A percentile compares a stretch with the other conserved stretches of the same genome.
Evolutionary conservation across 2,329 filamentous ascomycete species (phyloP).

Genomic region (Podosphaera fusca): DNA sequence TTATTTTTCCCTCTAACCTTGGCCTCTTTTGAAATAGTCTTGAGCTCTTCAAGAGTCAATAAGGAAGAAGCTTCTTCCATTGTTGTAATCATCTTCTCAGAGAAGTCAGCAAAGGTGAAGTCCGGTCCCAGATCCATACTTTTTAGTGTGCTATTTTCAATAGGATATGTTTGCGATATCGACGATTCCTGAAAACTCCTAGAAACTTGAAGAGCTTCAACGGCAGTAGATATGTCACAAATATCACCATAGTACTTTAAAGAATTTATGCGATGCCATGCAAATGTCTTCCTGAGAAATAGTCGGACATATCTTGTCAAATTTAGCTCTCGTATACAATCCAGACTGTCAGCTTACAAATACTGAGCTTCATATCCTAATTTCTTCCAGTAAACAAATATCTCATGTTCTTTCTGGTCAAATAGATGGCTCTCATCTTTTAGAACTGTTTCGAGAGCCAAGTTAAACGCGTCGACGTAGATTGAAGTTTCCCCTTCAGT

Average conservation of each 20-base stretch:
- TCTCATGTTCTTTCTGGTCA: constrained; percentile 47
- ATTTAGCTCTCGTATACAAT: background rate
- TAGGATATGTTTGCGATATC: constrained; percentile 16
- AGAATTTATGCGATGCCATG: constrained; percentile 66
- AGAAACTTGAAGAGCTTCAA: constrained; percentile 35
- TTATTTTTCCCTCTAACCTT: constrained; percentile 82
- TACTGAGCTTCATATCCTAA: constrained; percentile 76
- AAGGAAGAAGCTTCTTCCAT: constrained; percentile 68
- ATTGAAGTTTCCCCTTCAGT: constrained; percentile 62
- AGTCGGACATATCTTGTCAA: constrained; percentile 60
- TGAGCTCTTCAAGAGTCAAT: constrained; percentile 72
- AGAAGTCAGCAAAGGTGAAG: constrained; percentile 65
- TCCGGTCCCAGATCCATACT: constrained; percentile 25
- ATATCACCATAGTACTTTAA: constrained; percentile 71
- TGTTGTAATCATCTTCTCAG: constrained; percentile 46
- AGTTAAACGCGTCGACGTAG: constrained; percentile 91
- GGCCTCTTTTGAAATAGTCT: constrained; percentile 58
- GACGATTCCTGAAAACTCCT: constrained; percentile 22
- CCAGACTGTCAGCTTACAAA: constrained; percentile 31
- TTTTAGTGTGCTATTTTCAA: constrained; percentile 24
- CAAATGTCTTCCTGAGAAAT: constrained; percentile 75
- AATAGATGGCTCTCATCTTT: constrained; percentile 79
- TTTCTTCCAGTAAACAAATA: constrained; percentile 55
- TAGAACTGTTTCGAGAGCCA: constrained; percentile 72
- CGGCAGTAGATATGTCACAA: constrained; percentile 43